These are phyloP conservation scores for Alopecurus myosuroides DNA, from an alignment of 176 grass and related monocot species.

Conservation along the genomic window DNA sequence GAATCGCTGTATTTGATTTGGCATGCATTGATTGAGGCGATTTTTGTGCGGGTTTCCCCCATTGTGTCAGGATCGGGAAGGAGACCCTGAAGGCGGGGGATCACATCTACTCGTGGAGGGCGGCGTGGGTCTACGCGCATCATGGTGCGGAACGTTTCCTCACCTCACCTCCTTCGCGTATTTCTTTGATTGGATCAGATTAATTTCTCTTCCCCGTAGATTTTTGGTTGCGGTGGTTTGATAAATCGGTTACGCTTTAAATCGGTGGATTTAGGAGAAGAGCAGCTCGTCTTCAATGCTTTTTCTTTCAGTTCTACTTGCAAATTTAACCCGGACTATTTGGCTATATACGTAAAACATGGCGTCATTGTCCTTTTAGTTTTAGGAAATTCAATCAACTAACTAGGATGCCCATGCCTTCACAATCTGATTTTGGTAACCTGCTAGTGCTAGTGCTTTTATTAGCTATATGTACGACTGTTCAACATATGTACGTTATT, in stretches of 20 bases:
- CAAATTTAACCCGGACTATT: not conserved
- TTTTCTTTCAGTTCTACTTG: not conserved
- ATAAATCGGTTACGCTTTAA: not conserved
- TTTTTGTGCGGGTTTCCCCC: not conserved
- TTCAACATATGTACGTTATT: not conserved
- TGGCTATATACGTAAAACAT: not conserved
- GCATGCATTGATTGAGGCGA: not conserved
- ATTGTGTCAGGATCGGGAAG: conserved; percentile 44
- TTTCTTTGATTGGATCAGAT: not conserved
- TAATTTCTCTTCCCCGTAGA: not conserved
- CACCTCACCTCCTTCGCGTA: not conserved
- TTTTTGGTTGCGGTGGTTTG: not conserved
- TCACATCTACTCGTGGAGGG: conserved; percentile 81
- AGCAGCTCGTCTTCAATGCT: not conserved
- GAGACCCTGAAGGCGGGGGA: conserved; percentile 66
- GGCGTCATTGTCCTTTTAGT: not conserved
- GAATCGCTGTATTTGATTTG: not conserved
- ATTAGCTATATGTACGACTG: not conserved
- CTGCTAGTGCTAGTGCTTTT: not conserved
- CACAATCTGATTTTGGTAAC: not conserved
- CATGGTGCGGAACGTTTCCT: conserved; percentile 36
- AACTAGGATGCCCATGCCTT: not conserved
- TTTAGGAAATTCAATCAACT: not conserved
- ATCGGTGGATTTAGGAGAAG: not conserved
- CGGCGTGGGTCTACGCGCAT: conserved; percentile 74